phyloP scores from a whole-genome alignment of 139 green algal genomes.

The Raphidocelis subcapitata region DNA sequence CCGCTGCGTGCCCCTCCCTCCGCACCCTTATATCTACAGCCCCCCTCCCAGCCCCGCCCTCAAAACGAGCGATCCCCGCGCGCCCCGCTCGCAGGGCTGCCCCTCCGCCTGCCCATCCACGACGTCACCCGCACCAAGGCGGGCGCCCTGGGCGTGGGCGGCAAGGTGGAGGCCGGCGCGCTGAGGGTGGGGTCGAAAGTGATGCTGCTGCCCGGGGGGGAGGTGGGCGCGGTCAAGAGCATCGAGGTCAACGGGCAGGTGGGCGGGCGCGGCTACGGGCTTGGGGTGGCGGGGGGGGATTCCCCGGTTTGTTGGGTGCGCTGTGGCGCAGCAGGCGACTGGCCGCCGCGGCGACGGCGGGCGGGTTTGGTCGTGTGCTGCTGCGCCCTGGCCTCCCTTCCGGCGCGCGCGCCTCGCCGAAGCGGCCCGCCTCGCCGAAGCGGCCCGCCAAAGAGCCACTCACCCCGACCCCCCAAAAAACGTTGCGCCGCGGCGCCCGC shows the following conservation, averaged over 20 bases:
- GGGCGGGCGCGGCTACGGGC: too few relatives aligned
- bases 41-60: neutral
- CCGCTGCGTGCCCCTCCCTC: neutral
- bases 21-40: neutral
- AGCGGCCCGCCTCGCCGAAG: too few relatives aligned
- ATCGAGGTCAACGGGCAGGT: slow-evolving; percentile 48
- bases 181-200: slow-evolving; percentile 59
- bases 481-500: too few relatives aligned
- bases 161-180: slow-evolving; percentile 86
- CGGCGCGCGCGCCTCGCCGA: too few relatives aligned
- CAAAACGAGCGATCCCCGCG: slow-evolving; percentile 28
- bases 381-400: neutral
- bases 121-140: slow-evolving; percentile 59
- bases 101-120: slow-evolving; percentile 71
- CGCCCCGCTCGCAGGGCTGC: slow-evolving; percentile 40
- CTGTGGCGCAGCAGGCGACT: too few relatives aligned
- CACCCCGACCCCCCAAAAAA: too few relatives aligned
- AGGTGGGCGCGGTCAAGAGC: slow-evolving; percentile 40
- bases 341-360: too few relatives aligned
- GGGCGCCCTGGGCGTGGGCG: slow-evolving; percentile 53
- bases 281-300: too few relatives aligned
- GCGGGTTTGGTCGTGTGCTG: too few relatives aligned
- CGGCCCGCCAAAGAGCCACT: too few relatives aligned
- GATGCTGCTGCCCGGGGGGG: slow-evolving; percentile 64
- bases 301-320: too few relatives aligned